phyloP scores from a whole-genome alignment of 2,329 filamentous ascomycete genomes.

The Hypoxylon sp. region DNA sequence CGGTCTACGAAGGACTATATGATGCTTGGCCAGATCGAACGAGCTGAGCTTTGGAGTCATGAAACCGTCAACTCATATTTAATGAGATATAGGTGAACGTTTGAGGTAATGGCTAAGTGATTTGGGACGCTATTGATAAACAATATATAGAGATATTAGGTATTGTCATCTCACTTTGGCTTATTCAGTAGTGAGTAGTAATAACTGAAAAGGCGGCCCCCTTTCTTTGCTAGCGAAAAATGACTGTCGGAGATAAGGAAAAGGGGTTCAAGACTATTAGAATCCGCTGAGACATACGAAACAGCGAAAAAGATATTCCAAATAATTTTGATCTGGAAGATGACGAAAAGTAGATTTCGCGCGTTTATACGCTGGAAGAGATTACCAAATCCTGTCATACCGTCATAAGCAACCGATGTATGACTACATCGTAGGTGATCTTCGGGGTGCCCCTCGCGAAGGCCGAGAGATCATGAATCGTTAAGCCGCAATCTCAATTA shows the following conservation, averaged over 20 bases:
- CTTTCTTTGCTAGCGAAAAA: background rate
- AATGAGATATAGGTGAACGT: background rate
- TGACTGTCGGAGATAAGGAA: background rate
- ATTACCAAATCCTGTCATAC: background rate
- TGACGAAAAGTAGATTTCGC: background rate
- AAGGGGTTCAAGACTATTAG: background rate
- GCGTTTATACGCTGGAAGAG: background rate
- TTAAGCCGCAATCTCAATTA: background rate
- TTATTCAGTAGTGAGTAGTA: background rate
- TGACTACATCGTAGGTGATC: background rate
- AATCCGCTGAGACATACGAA: background rate
- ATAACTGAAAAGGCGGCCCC: background rate
- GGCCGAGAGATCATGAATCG: background rate
- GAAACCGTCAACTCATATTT: background rate
- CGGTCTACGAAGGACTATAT: slow-evolving; percentile 56
- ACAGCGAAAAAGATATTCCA: background rate
- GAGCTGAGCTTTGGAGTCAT: background rate
- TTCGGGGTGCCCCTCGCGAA: background rate
- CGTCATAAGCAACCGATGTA: background rate
- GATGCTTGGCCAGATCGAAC: slow-evolving; percentile 56
- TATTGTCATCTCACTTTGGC: background rate
- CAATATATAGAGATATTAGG: background rate
- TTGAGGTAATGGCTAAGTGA: background rate
- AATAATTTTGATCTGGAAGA: background rate
- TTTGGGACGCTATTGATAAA: background rate